phyloP scores from a whole-genome alignment of 2,329 filamentous ascomycete genomes.

The Aspergillus persii region DNA sequence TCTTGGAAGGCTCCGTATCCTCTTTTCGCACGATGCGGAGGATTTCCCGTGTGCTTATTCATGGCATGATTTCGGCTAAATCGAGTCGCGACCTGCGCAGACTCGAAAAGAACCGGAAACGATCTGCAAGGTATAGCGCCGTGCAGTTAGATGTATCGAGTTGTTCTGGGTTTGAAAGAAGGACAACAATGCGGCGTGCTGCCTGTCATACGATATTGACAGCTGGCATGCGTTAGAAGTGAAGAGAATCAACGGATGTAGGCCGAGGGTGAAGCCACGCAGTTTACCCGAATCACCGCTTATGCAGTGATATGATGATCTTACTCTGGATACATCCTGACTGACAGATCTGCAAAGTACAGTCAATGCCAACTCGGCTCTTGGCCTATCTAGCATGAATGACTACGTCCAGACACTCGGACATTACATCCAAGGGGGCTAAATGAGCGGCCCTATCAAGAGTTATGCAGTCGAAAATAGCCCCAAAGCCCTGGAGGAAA shows the following conservation, averaged over 20 bases:
- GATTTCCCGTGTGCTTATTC: neutral
- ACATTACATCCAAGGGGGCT: neutral
- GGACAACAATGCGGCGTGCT: neutral
- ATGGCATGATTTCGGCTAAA: constrained; percentile 9
- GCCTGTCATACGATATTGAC: neutral
- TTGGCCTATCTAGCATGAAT: neutral
- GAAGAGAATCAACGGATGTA: neutral
- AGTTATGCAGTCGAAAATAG: neutral
- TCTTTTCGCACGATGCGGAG: neutral
- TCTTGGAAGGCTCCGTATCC: neutral
- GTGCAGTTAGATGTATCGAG: neutral
- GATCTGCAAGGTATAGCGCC: constrained; percentile 4
- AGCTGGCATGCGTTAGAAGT: neutral
- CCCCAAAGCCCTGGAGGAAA: neutral
- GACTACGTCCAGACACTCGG: neutral
- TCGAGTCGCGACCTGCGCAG: neutral
- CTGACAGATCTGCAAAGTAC: neutral
- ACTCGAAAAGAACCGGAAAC: neutral
- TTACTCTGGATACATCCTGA: neutral
- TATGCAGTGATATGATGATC: neutral
- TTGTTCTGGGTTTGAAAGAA: neutral
- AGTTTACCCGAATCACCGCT: neutral
- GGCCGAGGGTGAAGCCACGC: neutral
- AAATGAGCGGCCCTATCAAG: neutral
- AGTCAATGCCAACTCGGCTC: neutral